These are phyloP conservation scores for Trichosanthes cucumerina DNA, from an alignment of 306 rosid genomes.

Conservation along the genomic window DNA sequence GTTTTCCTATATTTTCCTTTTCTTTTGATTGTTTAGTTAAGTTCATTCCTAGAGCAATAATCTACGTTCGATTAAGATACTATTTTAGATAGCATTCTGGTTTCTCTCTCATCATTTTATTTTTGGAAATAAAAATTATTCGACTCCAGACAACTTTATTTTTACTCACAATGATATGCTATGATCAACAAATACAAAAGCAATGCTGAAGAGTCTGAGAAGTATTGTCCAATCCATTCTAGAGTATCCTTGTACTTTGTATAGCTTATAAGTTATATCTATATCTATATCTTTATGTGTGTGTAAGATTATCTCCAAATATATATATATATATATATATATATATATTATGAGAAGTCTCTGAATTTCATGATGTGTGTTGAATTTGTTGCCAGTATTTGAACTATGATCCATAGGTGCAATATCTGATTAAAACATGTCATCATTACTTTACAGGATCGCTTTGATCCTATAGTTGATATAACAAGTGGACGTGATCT, in stretches of 20 bases:
- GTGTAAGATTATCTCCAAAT: no score
- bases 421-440: neutral
- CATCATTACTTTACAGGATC: conserved; percentile 47
- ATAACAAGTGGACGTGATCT: conserved; percentile 77
- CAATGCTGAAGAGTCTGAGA: neutral
- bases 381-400: neutral
- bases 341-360: neutral
- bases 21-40: conserved; percentile 7
- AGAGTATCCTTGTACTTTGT: neutral
- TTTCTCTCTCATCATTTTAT: neutral
- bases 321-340: neutral
- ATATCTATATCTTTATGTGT: neutral
- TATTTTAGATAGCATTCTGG: neutral
- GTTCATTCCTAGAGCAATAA: neutral
- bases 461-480: conserved; percentile 90
- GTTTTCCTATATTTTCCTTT: conserved; percentile 7
- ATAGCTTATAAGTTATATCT: neutral
- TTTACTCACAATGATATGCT: neutral
- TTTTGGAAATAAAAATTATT: neutral
- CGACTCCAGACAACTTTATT: neutral
- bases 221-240: neutral
- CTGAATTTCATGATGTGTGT: neutral
- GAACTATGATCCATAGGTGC: neutral
- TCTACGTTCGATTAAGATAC: neutral
- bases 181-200: neutral